Evolutionary conservation across 2,329 filamentous ascomycete species (phyloP).

Genomic region (Escovopsis sp.): DNA sequence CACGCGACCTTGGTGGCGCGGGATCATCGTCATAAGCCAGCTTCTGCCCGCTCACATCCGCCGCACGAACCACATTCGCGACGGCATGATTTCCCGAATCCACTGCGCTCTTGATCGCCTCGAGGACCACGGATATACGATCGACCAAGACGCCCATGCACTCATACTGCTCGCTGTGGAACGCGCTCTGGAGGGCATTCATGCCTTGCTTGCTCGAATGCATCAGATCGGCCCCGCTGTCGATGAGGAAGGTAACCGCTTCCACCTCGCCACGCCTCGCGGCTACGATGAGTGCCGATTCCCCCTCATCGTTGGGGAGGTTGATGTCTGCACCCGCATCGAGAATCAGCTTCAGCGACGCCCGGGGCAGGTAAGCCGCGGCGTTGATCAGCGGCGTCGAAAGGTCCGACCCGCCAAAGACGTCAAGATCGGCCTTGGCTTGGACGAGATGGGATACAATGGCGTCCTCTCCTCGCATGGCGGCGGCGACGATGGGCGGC

Average conservation of each 20-base stretch:
- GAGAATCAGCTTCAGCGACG: constrained; percentile 18
- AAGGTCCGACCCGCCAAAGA: constrained; percentile 18
- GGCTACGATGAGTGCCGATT: constrained; percentile 25
- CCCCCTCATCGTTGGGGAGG: constrained; percentile 17
- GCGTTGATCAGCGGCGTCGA: constrained; percentile 24
- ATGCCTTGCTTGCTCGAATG: constrained; percentile 1
- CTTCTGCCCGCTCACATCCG: constrained; percentile 1
- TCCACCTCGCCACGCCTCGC: constrained; percentile 18
- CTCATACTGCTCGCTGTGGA: constrained; percentile 1
- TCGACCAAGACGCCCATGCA: constrained; percentile 1
- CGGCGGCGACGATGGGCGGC: constrained; percentile 23
- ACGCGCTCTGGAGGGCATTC: constrained; percentile 4
- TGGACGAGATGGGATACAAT: constrained; percentile 22
- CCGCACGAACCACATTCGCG: constrained; percentile 1
- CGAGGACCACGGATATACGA: constrained; percentile 1
- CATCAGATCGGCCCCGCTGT: constrained; percentile 18
- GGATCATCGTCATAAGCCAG: not conserved
- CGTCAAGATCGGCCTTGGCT: constrained; percentile 21
- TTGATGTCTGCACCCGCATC: constrained; percentile 25
- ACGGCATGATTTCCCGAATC: constrained; percentile 1
- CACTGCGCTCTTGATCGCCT: not conserved
- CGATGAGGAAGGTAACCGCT: constrained; percentile 19
- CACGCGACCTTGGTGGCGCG: too few species aligned
- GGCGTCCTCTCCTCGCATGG: constrained; percentile 17
- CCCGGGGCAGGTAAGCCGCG: constrained; percentile 18